Base-by-base conservation (phyloP, 345 rosid genomes). In the Kernera saxatilis region DNA sequence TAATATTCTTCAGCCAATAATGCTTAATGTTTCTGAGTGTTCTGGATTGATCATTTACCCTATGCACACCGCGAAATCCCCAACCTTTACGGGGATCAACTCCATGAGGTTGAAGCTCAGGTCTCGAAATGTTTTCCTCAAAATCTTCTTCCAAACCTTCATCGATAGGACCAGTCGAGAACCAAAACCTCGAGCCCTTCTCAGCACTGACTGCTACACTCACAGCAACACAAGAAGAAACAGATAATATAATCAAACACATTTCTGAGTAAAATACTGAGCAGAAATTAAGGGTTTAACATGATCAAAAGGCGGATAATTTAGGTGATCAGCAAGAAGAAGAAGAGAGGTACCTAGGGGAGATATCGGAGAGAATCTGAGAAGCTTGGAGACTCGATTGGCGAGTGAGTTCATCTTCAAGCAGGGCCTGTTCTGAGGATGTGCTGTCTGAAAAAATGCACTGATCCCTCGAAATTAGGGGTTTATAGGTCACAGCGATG, bases 21-120 rank as follows among this genome's bases (percentile, higher is more conserved):
- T 35, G 70, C 6, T 22, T 2, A n/a, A n/a, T n/a, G n/a, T n/a
- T n/a, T n/a, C n/a, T n/a, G n/a, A n/a, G n/a, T n/a, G n/a, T n/a
- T n/a, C n/a, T n/a, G n/a, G n/a, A n/a, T 45, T 3, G 3, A 41
- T 29, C 13, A 35, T 26, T 44, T 87, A 91, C 99, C 97, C 82
- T 85, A 63, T 89, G 98, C 6, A 94, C 99, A 62, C 99, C 99
- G 37, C 98, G 97, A 60, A 75, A 89, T 15, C 80, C 86, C 98
- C 98, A 94, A 48, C 99, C 99, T 74, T 79, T 91, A 71, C 75
- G 78, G 9, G 98, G 99, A 82, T 88, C 88, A 58, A 94, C 99
- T 17, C 93, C 88, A n/a, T 88, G 99, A 63, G 86, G 88, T 52
- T 70, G 75, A 44, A 81, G 71, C 77, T 84, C 96, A 29, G 80